Base-by-base conservation (phyloP, 2,329 filamentous ascomycete genomes). In the Amphichorda felina region DNA sequence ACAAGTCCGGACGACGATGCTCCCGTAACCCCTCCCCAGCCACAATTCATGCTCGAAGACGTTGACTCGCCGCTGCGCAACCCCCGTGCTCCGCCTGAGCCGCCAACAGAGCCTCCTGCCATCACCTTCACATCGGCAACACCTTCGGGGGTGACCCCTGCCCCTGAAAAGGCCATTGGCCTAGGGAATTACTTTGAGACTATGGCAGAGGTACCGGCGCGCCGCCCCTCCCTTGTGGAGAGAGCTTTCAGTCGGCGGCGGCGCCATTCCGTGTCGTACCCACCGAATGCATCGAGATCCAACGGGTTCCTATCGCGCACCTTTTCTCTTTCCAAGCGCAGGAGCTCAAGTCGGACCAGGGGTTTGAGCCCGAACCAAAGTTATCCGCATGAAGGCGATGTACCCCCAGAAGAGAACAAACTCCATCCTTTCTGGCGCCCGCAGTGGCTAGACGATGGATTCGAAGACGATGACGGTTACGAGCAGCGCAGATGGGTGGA, bases 101-200 rank as follows among this genome's bases (percentile, higher is more conserved):
- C 68, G 6, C 69, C 70, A 11, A 44, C 40, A 7, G 45, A 55
- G 21, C 59, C 56, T 3, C 57, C 57, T 4, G 50, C 50, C n/a
- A 54, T 79, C 44, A 68, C 73, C 38, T 73, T 79, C 40, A 79
- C 75, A 24, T 74, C 74, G 1, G 73, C 75, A 18, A 79, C 74
- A 0, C 74, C 75, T 4, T 76, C 72, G 2, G 74, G 69, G 2
- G 47, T 70, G 30, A 77, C 73, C 2, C 72, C 75, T 8, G 58
- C 64, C 2, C 47, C 62, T 2, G 72, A 77, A 41, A 68, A 63
- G 45, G 58, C 67, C 37, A 59, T 59, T 17, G 64, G 65, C 44
- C 51, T 72, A 16, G 72, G 72, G 1, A 74, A 71, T 41, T 71
- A 68, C 34, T 68, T 68, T 35, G 69, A 71, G 19, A 56, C 64